phyloP scores from a whole-genome alignment of 2,329 filamentous ascomycete genomes.

The Botrytis porri region DNA sequence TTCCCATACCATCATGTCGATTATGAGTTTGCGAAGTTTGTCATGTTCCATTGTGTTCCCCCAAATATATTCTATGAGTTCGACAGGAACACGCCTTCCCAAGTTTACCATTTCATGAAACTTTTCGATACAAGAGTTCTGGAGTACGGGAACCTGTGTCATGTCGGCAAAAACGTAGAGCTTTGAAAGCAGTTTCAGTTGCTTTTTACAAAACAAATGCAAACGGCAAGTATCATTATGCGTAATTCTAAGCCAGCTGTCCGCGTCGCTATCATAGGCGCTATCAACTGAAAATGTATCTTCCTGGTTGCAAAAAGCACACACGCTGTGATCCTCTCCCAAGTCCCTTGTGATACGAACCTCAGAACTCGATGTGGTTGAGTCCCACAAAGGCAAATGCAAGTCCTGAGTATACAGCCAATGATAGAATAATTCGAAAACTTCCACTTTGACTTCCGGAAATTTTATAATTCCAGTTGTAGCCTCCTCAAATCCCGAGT shows the following conservation, averaged over 20 bases:
- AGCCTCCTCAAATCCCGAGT: constrained; percentile 20
- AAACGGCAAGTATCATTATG: not conserved
- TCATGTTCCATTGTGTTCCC: not conserved
- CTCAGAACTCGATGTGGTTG: not conserved
- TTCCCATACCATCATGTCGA: constrained; percentile 20
- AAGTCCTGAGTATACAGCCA: constrained; percentile 24
- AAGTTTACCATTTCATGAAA: not conserved
- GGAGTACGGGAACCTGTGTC: not conserved
- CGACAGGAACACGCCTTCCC: not conserved
- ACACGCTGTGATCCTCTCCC: too few relatives aligned
- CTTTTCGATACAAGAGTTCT: constrained; percentile 17
- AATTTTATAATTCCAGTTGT: constrained; percentile 20
- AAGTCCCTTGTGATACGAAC: too few relatives aligned
- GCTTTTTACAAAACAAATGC: not conserved
- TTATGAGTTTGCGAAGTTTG: constrained; percentile 13
- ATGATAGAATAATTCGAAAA: constrained; percentile 23
- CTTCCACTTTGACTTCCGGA: not conserved
- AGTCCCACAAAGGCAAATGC: not conserved
- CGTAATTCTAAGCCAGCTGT: too few relatives aligned
- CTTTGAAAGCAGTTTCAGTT: not conserved
- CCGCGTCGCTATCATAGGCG: not conserved
- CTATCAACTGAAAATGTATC: too few relatives aligned
- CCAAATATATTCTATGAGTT: not conserved
- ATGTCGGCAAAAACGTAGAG: constrained; percentile 23
- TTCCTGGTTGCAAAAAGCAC: too few relatives aligned